Conservation (phyloP, 2,329 filamentous ascomycete genomes). For the Verticillium dahliae region DNA sequence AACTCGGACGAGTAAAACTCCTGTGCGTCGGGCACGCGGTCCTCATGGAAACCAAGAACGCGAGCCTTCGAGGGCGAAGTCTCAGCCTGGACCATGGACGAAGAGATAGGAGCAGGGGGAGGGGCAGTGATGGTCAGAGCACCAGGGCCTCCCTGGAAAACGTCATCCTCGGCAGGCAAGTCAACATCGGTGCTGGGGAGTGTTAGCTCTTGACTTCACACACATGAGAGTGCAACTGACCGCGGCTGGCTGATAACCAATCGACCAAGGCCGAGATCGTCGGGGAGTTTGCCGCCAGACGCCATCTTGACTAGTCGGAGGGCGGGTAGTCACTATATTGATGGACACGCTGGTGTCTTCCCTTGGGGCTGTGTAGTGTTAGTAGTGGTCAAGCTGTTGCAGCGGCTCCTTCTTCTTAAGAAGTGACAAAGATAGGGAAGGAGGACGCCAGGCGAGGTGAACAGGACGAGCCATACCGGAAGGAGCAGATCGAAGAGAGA, state of each 20-base stretch:
- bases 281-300: not conserved
- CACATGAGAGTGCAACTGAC: not conserved
- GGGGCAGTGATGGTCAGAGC: not conserved
- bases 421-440: too few species aligned
- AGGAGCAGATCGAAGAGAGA: too few species aligned
- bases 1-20: constrained; percentile 44
- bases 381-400: too few species aligned
- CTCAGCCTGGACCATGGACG: not conserved
- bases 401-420: too few species aligned
- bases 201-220: not conserved
- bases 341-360: not conserved
- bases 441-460: too few species aligned
- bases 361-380: not conserved
- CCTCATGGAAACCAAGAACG: not conserved
- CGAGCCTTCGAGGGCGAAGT: not conserved
- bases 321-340: not conserved
- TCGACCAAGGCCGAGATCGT: not conserved
- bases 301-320: not conserved
- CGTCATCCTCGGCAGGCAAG: not conserved
- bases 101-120: not conserved
- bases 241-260: not conserved
- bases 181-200: not conserved
- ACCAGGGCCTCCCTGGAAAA: not conserved
- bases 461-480: too few species aligned
- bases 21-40: constrained; percentile 38